Conservation (phyloP, 2,329 filamentous ascomycete genomes). For the Penicillium griseofulvum region DNA sequence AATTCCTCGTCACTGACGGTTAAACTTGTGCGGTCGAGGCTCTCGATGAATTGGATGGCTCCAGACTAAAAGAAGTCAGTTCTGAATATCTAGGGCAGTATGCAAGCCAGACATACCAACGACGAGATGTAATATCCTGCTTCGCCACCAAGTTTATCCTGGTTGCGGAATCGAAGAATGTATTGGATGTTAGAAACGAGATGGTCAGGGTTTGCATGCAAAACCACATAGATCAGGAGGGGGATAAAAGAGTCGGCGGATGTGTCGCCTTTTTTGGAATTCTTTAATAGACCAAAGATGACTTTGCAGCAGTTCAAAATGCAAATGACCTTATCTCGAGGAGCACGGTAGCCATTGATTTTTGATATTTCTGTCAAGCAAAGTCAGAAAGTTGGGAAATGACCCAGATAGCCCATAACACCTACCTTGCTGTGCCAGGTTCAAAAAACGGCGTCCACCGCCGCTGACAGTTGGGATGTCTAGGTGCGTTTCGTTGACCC, state of each 20-base stretch:
- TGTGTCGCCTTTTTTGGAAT: slow-evolving; percentile 80
- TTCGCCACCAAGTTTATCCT: slow-evolving; percentile 96
- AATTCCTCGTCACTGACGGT: slow-evolving; percentile 96
- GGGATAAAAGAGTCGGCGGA: slow-evolving; percentile 96
- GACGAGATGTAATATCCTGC: slow-evolving; percentile 98
- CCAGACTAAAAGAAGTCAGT: slow-evolving; percentile 49
- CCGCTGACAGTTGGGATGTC: slow-evolving; percentile 85
- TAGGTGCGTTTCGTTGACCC: slow-evolving; percentile 88
- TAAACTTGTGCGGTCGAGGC: slow-evolving; percentile 86
- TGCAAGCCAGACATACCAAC: slow-evolving; percentile 55
- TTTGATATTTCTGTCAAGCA: slow-evolving; percentile 74
- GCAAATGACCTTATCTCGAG: slow-evolving; percentile 96
- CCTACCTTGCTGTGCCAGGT: slow-evolving; percentile 80
- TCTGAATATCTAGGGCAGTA: neutral
- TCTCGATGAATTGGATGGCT: slow-evolving; percentile 94
- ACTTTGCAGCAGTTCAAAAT: slow-evolving; percentile 99
- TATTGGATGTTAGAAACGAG: slow-evolving; percentile 98
- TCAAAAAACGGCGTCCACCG: slow-evolving; percentile 82
- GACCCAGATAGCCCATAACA: neutral
- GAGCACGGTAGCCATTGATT: slow-evolving; percentile 95
- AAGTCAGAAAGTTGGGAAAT: slow-evolving; percentile 23
- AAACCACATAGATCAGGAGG: slow-evolving; percentile 89
- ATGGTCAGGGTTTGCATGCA: slow-evolving; percentile 92
- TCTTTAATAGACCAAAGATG: slow-evolving; percentile 90
- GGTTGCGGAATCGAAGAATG: slow-evolving; percentile 92